Conservation (phyloP, 345 rosid genomes). For the Hibiscus syriacus region DNA sequence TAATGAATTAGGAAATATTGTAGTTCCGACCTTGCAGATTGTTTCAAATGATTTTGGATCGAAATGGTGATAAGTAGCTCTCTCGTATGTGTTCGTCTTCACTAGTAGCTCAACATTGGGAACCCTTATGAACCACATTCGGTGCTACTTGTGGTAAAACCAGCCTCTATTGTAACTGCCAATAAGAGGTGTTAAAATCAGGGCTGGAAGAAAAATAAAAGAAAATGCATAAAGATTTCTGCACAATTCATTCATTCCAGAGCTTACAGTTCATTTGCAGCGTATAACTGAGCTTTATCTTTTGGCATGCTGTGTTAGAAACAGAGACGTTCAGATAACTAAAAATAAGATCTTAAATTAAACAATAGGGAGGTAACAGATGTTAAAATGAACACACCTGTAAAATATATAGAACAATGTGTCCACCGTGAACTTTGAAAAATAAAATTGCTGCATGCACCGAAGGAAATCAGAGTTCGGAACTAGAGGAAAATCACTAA, state of each 20-base stretch:
- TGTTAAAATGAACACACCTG: conserved; percentile 41
- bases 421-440: conserved; percentile 61
- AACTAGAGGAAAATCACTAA: neutral
- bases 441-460: conserved; percentile 74
- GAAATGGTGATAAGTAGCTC: conserved; percentile 82
- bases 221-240: neutral
- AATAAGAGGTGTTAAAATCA: conserved; percentile 11
- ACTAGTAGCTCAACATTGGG: conserved; percentile 77
- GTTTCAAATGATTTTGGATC: conserved; percentile 75
- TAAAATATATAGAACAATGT: conserved; percentile 82
- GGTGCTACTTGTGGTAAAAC: conserved; percentile 88
- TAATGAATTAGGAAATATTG: neutral
- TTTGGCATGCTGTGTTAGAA: conserved; percentile 77
- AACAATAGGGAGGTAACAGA: neutral
- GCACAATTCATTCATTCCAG: conserved; percentile 4
- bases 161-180: conserved; percentile 81
- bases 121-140: conserved; percentile 69
- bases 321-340: conserved; percentile 2
- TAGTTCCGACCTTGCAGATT: conserved; percentile 58
- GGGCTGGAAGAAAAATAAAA: neutral
- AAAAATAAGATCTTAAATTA: conserved; percentile 5
- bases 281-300: conserved; percentile 88
- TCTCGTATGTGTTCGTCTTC: conserved; percentile 57
- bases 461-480: conserved; percentile 8
- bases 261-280: conserved; percentile 94